A percentile compares a stretch with the other conserved stretches of the same genome.
phyloP scores from a whole-genome alignment of 139 green algal genomes.

The Picochlorum sp. region DNA sequence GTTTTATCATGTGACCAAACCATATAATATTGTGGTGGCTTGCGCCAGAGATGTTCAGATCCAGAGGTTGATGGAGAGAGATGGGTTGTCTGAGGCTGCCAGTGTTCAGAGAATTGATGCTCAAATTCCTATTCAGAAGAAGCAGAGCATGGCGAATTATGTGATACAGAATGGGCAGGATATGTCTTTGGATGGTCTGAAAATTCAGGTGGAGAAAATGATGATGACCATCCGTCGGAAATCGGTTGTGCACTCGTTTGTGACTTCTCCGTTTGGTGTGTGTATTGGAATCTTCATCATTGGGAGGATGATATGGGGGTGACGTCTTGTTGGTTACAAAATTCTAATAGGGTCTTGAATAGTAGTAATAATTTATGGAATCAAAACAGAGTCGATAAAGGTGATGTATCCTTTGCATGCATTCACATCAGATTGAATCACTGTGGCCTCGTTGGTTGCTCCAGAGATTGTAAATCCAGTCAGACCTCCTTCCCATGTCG shows the following conservation, averaged over 20 bases:
- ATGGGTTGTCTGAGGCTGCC: conserved; percentile 39
- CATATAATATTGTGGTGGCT: conserved; percentile 44
- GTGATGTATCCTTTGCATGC: conserved; percentile 30
- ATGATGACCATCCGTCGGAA: background rate
- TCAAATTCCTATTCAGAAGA: conserved; percentile 60
- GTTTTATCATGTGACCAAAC: conserved; percentile 21
- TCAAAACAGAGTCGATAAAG: conserved; percentile 32
- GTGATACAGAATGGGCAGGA: conserved; percentile 54
- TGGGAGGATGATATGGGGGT: background rate
- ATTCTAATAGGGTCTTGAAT: background rate
- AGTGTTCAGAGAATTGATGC: conserved; percentile 28
- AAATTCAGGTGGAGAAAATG: background rate
- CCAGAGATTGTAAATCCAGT: conserved; percentile 19
- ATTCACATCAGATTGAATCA: conserved; percentile 22
- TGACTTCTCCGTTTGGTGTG: conserved; percentile 16
- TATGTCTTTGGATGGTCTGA: conserved; percentile 18
- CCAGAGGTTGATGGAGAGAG: conserved; percentile 42
- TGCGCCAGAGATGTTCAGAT: conserved; percentile 40
- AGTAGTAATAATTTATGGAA: conserved; percentile 15
- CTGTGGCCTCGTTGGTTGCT: conserved; percentile 20
- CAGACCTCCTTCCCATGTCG: conserved; percentile 15
- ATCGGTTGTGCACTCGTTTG: conserved; percentile 9
- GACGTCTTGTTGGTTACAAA: background rate
- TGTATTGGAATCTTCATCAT: background rate
- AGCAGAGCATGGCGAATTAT: conserved; percentile 37